These are phyloP conservation scores for Trichosporon inkin DNA, from an alignment of 1,284 basidiomycete species.

Conservation along the genomic window DNA sequence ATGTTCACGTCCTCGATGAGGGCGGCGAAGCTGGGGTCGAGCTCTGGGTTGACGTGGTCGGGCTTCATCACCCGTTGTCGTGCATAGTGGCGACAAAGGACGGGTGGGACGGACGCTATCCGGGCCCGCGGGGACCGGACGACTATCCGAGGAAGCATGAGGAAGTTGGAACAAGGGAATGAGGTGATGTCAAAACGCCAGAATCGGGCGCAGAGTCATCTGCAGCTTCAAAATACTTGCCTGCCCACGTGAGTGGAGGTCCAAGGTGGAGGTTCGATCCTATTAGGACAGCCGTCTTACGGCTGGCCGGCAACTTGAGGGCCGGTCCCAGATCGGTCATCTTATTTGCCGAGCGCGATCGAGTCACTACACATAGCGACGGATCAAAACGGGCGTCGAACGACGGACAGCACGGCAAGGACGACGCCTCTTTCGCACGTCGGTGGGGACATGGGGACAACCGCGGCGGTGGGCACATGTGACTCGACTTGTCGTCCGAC, in stretches of 20 bases:
- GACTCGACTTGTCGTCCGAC: neutral
- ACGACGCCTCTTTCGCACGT: neutral
- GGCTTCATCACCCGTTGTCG: neutral
- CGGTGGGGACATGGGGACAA: neutral
- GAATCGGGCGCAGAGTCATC: neutral
- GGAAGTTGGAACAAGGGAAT: neutral
- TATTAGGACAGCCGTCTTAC: neutral
- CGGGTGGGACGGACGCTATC: neutral
- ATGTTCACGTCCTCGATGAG: conserved; percentile 13
- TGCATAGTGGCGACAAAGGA: neutral
- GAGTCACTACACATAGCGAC: neutral
- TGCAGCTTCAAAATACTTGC: conserved; percentile 3
- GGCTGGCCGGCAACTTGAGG: neutral
- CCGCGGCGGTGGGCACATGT: neutral
- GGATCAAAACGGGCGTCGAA: neutral
- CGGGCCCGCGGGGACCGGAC: neutral
- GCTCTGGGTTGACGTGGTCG: neutral
- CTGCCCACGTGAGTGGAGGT: neutral
- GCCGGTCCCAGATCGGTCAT: conserved; percentile 3
- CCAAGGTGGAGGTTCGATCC: neutral
- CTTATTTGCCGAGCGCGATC: neutral
- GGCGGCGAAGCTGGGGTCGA: conserved; percentile 15
- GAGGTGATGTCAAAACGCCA: neutral
- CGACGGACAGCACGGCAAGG: neutral
- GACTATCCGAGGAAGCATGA: conserved; percentile 4